phyloP scores from a whole-genome alignment of 805 yeast genomes.

The Yamadazyma laniorum region DNA sequence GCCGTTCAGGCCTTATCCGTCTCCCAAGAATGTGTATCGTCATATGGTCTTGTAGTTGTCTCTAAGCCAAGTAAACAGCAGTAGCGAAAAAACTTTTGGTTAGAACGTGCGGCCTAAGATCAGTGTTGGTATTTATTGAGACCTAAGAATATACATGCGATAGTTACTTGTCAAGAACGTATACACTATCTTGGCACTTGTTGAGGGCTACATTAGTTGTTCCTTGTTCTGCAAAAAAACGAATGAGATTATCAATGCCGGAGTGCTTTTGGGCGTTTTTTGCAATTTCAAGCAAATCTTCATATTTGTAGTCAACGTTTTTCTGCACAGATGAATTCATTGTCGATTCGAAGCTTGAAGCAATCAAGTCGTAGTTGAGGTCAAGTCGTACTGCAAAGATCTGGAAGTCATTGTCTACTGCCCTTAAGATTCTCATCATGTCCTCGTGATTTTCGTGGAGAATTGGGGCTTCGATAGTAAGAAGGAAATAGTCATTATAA shows the following conservation, averaged over 20 bases:
- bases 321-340: slow-evolving; percentile 1
- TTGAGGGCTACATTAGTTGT: neutral
- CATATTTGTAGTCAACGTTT: slow-evolving; percentile 4
- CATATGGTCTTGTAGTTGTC: too few species aligned
- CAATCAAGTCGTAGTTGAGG: slow-evolving; percentile 3
- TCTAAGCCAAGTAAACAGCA: too few species aligned
- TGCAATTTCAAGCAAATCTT: slow-evolving; percentile 6
- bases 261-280: neutral
- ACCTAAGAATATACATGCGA: neutral
- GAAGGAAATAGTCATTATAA: slow-evolving; percentile 24
- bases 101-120: too few species aligned
- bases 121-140: too few species aligned
- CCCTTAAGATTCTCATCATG: slow-evolving; percentile 15
- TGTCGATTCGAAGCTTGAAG: slow-evolving; percentile 1
- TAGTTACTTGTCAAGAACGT: neutral
- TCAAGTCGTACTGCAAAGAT: slow-evolving; percentile 10
- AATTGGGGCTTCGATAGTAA: slow-evolving; percentile 32
- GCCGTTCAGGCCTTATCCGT: slow-evolving; percentile 4
- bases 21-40: slow-evolving; percentile 2
- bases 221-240: slow-evolving; percentile 5
- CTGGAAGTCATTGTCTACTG: slow-evolving; percentile 9
- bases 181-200: slow-evolving; percentile 1
- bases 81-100: too few species aligned
- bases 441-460: slow-evolving; percentile 22
- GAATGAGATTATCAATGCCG: neutral